Conservation (phyloP, 306 rosid genomes). For the Vicia faba region DNA sequence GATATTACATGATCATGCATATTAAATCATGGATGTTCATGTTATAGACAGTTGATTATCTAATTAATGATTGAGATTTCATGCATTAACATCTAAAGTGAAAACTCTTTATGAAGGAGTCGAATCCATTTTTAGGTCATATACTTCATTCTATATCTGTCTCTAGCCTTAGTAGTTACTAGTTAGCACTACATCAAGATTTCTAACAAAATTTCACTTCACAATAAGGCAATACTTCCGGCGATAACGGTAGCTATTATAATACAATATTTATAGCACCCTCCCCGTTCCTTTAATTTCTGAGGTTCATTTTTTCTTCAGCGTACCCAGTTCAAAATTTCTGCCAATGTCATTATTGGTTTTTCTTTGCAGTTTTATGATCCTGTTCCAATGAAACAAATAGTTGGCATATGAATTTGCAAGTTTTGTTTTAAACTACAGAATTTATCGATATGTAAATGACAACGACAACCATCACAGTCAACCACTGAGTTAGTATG, state of each 20-base stretch:
- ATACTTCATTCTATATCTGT: constrained; percentile 15
- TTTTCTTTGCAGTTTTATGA: too few relatives aligned
- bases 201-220: constrained; percentile 3
- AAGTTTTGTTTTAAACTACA: constrained; percentile 1
- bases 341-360: too few relatives aligned
- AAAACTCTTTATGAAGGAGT: not conserved
- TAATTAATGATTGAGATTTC: constrained; percentile 2
- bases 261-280: not conserved
- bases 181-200: not conserved
- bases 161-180: not conserved
- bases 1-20: constrained; percentile 3
- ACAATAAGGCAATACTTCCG: not conserved
- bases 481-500: not conserved
- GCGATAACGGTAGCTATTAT: not conserved
- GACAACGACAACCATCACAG: not conserved
- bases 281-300: too few relatives aligned
- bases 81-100: not conserved
- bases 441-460: constrained; percentile 5
- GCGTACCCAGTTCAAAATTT: too few relatives aligned
- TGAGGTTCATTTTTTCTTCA: too few relatives aligned
- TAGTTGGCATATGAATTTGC: not conserved
- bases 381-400: too few relatives aligned
- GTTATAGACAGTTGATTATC: not conserved
- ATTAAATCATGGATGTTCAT: constrained; percentile 1
- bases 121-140: not conserved